phyloP scores from a whole-genome alignment of 176 grass and related monocot genomes.

The Oryza nivara region DNA sequence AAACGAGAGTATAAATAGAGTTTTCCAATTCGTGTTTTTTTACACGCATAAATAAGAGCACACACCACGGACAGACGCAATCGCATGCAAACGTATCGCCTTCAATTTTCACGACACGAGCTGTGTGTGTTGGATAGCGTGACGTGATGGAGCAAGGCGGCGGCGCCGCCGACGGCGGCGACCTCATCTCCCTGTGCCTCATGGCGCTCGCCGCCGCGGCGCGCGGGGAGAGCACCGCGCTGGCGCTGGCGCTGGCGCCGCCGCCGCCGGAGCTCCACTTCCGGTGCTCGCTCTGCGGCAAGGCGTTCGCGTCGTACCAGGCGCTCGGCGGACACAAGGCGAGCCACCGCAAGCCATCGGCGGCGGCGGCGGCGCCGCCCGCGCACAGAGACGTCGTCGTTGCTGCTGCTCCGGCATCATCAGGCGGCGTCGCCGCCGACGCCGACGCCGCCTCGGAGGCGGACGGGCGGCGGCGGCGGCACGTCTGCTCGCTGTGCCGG shows the following conservation, averaged over 20 bases:
- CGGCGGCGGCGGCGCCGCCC: background rate
- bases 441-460: background rate
- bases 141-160: conserved; percentile 12
- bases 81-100: background rate
- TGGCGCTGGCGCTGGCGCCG: background rate
- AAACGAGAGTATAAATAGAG: too few relatives aligned
- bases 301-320: conserved; percentile 69
- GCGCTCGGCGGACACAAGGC: conserved; percentile 74
- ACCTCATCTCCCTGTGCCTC: conserved; percentile 30
- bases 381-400: background rate
- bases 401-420: background rate
- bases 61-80: too few relatives aligned
- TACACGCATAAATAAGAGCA: background rate
- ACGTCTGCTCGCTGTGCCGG: conserved; percentile 60
- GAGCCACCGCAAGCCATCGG: conserved; percentile 47
- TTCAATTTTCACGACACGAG: background rate
- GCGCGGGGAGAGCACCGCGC: background rate
- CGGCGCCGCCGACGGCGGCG: background rate
- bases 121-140: too few relatives aligned
- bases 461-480: background rate
- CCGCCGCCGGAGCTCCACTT: conserved; percentile 7
- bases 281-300: conserved; percentile 54
- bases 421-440: background rate
- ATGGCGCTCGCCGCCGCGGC: conserved; percentile 20
- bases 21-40: too few relatives aligned